Conservation (phyloP, 306 rosid species). For the Sicyos edulis region DNA sequence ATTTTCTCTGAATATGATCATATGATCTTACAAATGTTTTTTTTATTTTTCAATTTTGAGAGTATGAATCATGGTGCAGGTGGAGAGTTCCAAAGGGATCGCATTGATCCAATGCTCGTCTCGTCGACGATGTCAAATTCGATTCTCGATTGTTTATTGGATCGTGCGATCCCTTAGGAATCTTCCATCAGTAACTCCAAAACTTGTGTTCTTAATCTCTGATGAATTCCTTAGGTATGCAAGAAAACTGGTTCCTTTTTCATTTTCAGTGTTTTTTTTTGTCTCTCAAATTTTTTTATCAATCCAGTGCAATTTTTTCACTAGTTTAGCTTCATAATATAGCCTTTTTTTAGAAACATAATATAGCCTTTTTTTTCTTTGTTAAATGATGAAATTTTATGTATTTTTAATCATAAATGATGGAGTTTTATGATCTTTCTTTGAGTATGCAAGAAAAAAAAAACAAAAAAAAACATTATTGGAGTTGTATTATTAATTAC, state of each 20-base stretch:
- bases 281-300: neutral
- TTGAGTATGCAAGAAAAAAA: neutral
- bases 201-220: neutral
- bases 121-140: neutral
- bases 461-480: too few relatives aligned
- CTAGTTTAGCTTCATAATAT: neutral
- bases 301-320: neutral
- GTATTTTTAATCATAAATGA: neutral
- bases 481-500: neutral
- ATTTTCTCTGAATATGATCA: neutral
- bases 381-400: neutral
- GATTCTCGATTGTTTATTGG: slow-evolving; percentile 24
- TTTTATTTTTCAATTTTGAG: neutral
- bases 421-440: neutral
- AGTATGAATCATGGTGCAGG: slow-evolving; percentile 32
- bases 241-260: neutral
- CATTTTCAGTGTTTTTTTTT: neutral
- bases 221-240: neutral
- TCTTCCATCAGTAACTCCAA: slow-evolving; percentile 39
- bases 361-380: neutral
- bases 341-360: neutral
- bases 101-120: slow-evolving; percentile 39
- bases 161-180: slow-evolving; percentile 81
- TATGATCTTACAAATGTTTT: too few relatives aligned
- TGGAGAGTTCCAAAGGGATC: slow-evolving; percentile 42